Conservation (phyloP, 2,329 filamentous ascomycete genomes). For the Exophiala oligosperma region DNA sequence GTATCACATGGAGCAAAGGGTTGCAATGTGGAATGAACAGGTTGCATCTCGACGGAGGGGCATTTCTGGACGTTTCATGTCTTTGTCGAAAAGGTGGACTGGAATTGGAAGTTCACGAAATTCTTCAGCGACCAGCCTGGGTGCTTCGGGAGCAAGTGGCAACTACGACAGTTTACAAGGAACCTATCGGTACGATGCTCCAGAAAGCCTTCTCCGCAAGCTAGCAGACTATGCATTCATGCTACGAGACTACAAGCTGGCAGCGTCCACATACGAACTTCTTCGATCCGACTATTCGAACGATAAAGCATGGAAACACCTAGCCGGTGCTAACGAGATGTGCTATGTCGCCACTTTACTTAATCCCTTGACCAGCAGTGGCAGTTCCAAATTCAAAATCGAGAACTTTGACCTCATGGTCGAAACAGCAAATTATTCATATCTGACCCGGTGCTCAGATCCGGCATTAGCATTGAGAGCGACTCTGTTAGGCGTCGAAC, state of each 20-base stretch:
- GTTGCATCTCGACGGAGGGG: constrained; percentile 87
- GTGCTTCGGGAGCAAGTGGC: constrained; percentile 42
- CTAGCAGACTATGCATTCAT: constrained; percentile 95
- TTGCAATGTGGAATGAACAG: constrained; percentile 95
- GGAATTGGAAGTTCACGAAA: constrained; percentile 71
- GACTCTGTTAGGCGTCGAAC: constrained; percentile 73
- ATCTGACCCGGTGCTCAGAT: constrained; percentile 77
- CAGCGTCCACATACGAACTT: constrained; percentile 88
- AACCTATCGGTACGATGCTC: constrained; percentile 79
- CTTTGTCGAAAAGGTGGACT: constrained; percentile 84
- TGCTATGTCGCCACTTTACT: constrained; percentile 80
- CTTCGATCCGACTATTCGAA: constrained; percentile 85
- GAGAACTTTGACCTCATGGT: constrained; percentile 85
- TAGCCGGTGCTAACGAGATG: constrained; percentile 95
- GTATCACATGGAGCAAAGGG: constrained; percentile 91
- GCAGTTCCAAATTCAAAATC: constrained; percentile 72
- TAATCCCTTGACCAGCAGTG: constrained; percentile 64
- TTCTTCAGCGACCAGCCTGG: constrained; percentile 53
- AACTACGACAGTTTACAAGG: constrained; percentile 79
- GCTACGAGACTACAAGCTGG: constrained; percentile 93
- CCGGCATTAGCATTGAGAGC: constrained; percentile 79
- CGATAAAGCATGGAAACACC: constrained; percentile 95
- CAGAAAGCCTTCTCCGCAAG: constrained; percentile 90
- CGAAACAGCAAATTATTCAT: constrained; percentile 89
- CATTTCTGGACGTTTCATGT: constrained; percentile 90